Base-by-base conservation (phyloP, 345 rosid genomes). In the Abelmoschus esculentus region DNA sequence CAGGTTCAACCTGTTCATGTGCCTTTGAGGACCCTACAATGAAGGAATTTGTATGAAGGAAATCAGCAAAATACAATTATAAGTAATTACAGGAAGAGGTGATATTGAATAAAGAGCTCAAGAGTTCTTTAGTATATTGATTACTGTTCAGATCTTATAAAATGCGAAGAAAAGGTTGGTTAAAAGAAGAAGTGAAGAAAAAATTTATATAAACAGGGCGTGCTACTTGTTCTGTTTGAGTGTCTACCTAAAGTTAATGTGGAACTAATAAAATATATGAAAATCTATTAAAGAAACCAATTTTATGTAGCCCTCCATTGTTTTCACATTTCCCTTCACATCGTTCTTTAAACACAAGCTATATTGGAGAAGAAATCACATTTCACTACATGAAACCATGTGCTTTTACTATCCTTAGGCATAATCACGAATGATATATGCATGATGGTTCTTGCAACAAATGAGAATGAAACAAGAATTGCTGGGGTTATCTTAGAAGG, bases 11-110 rank as follows among this genome's bases (percentile, higher is more conserved):
- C 58, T 71, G 83, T 59, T 75, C 73, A 63, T 71, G 83, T 47
- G 70, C 69, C 63, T 74, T 72, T 69, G 84, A 64, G 70, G 82
- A 67, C 71, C 90, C 89, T 87, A 72, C 50, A 78, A 72, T 50
- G 5, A 73, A 73, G 46, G 63, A 68, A 64, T 74, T 42, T 42
- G 46, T 42, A 9, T 10, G 9, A 42, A 42, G 46, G 9, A 42
- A 42, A 7, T 3, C 26, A 42, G 3, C 12, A 42, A 42, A 3
- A 42, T 0, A 7, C 11, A 42, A 42, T 42, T 42, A 8, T 10
- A 42, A 42, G 46, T 42, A 42, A 42, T 10, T 42, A 42, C 46
- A 10, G 46, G 13, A 42, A 40, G 12, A 42, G 46, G 13, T 2
- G 46, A 42, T 42, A 42, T 42, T 7, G 70, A 12, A 55, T 12